A percentile compares a stretch with the other conserved stretches of the same genome.
phyloP scores from a whole-genome alignment of 164 flowering plant species.

The Saururus chinensis region DNA sequence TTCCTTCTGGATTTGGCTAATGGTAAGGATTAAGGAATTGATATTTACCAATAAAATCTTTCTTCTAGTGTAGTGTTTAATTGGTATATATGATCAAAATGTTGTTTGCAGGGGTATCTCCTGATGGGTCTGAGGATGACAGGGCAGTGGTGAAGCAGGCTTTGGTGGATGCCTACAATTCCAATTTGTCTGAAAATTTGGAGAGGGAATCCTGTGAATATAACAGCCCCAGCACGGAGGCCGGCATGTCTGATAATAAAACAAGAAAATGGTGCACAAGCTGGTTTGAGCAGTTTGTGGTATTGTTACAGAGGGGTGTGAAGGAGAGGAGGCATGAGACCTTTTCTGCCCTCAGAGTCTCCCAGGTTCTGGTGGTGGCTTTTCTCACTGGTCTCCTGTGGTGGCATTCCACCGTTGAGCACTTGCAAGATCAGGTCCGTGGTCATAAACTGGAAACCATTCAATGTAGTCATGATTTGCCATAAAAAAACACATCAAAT shows the following conservation, averaged over 20 bases:
- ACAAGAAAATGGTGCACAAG: constrained; percentile 24
- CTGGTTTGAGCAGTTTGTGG: constrained; percentile 15
- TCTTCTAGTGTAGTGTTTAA: background rate
- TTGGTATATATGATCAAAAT: background rate
- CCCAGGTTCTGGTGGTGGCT: constrained; percentile 9
- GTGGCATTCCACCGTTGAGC: constrained; percentile 7
- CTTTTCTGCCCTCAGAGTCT: constrained; percentile 9
- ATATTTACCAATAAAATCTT: no score
- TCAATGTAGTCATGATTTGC: no score
- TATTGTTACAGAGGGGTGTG: constrained; percentile 8
- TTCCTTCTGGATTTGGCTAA: constrained; percentile 75
- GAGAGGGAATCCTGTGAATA: background rate
- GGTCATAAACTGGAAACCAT: background rate
- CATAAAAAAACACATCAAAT: background rate
- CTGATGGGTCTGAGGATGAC: background rate
- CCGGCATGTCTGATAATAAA: background rate
- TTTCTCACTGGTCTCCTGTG: constrained; percentile 8
- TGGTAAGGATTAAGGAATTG: constrained; percentile 27
- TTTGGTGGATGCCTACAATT: constrained; percentile 3
- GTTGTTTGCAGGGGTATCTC: constrained; percentile 1
- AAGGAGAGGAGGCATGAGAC: constrained; percentile 13
- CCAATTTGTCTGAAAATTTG: background rate
- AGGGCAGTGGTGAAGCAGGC: constrained; percentile 1
- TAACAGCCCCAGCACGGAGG: background rate
- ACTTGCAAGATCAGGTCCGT: constrained; percentile 18